These are phyloP conservation scores for Russula dissimulans DNA, from an alignment of 768 basidiomycete genomes.

Conservation along the genomic window DNA sequence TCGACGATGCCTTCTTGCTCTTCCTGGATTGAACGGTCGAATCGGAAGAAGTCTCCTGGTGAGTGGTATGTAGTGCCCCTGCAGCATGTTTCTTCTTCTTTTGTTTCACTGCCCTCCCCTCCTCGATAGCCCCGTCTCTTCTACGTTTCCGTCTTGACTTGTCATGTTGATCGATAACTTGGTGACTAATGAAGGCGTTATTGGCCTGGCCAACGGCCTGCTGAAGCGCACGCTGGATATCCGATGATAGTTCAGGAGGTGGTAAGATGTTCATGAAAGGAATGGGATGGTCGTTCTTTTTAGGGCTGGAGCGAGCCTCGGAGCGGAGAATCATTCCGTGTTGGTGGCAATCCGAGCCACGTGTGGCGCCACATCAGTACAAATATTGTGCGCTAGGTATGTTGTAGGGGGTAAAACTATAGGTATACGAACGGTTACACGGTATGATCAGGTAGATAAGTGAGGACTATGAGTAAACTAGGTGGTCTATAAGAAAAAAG, in stretches of 20 bases:
- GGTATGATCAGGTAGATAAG: too few species aligned
- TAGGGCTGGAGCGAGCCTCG: conserved; percentile 6
- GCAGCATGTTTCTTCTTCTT: conserved; percentile 28
- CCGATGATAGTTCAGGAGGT: conserved; percentile 28
- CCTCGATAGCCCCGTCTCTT: conserved; percentile 16
- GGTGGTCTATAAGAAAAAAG: not conserved
- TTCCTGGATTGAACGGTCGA: conserved; percentile 11
- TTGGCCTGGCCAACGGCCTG: conserved; percentile 40
- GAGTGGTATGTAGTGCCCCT: not conserved
- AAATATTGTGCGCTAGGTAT: too few species aligned
- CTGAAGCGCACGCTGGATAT: conserved; percentile 43
- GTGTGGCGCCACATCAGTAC: not conserved
- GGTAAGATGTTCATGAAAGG: conserved; percentile 6
- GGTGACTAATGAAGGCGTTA: conserved; percentile 28
- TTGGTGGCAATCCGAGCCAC: not conserved
- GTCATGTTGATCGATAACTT: conserved; percentile 14
- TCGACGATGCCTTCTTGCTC: conserved; percentile 29
- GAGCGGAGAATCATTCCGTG: not conserved
- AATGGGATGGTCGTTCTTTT: not conserved
- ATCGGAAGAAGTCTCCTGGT: not conserved
- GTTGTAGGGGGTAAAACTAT: too few species aligned
- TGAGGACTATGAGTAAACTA: too few species aligned
- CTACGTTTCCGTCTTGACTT: conserved; percentile 31
- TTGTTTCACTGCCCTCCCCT: conserved; percentile 18
- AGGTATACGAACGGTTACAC: too few species aligned